phyloP scores from a whole-genome alignment of 2,329 filamentous ascomycete genomes.

The Dothidotthia symphoricarpi region DNA sequence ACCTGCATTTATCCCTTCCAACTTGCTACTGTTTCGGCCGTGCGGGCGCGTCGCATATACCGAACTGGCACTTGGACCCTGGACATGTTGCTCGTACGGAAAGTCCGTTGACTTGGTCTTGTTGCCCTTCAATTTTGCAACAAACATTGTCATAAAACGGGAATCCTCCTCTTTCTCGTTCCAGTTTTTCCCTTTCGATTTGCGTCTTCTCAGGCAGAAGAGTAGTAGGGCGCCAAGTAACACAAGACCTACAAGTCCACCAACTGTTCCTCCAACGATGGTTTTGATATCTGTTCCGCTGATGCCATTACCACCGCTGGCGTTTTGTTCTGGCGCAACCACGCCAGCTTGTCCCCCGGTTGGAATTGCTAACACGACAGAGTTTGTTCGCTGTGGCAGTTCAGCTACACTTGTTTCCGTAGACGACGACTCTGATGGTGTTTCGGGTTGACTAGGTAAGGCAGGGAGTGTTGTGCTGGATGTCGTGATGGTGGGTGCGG shows the following conservation, averaged over 20 bases:
- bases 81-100: slow-evolving; percentile 30
- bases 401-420: slow-evolving; percentile 12
- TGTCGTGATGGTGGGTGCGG: slow-evolving; percentile 14
- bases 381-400: slow-evolving; percentile 16
- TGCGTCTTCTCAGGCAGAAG: slow-evolving; percentile 33
- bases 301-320: slow-evolving; percentile 2
- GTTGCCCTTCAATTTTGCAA: slow-evolving; percentile 31
- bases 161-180: slow-evolving; percentile 17
- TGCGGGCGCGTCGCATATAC: slow-evolving; percentile 31
- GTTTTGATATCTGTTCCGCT: slow-evolving; percentile 27
- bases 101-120: slow-evolving; percentile 28
- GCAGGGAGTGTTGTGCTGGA: slow-evolving; percentile 15
- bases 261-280: slow-evolving; percentile 39
- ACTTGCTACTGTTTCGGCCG: slow-evolving; percentile 31
- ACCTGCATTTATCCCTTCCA: slow-evolving; percentile 22
- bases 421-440: slow-evolving; percentile 10
- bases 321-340: slow-evolving; percentile 27
- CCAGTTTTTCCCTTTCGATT: slow-evolving; percentile 20
- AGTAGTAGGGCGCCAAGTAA: slow-evolving; percentile 35
- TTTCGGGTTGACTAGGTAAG: slow-evolving; percentile 8
- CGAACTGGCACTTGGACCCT: slow-evolving; percentile 33
- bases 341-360: slow-evolving; percentile 29
- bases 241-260: slow-evolving; percentile 34
- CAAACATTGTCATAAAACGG: slow-evolving; percentile 19
- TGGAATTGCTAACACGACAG: slow-evolving; percentile 15